phyloP scores from a whole-genome alignment of 1,284 basidiomycete species.

The Gymnopus androsaceus region DNA sequence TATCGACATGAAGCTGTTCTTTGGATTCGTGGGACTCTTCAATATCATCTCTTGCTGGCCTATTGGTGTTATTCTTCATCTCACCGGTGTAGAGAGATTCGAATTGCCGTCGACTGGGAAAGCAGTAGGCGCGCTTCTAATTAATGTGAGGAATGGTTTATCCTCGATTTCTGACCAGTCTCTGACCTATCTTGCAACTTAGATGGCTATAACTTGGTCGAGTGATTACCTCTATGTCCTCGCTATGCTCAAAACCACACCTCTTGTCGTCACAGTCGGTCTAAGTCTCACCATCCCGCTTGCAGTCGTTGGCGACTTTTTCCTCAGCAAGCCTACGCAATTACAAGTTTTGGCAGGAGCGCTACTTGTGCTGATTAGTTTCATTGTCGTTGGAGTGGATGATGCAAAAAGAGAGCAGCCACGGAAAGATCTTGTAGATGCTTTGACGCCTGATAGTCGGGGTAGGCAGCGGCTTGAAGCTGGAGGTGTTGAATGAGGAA shows the following conservation, averaged over 20 bases:
- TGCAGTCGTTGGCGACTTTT: conserved; percentile 79
- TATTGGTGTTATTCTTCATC: conserved; percentile 79
- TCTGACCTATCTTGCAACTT: conserved; percentile 2
- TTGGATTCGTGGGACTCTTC: conserved; percentile 91
- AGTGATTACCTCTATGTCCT: conserved; percentile 88
- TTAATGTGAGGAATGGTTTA: conserved; percentile 63
- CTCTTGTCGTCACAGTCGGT: conserved; percentile 90
- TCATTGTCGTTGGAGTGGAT: conserved; percentile 67
- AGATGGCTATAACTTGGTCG: conserved; percentile 86
- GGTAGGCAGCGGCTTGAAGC: conserved; percentile 8
- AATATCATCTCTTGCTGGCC: conserved; percentile 86
- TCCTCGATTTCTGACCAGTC: not conserved
- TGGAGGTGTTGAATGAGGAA: not conserved
- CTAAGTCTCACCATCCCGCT: conserved; percentile 94
- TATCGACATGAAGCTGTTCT: conserved; percentile 91
- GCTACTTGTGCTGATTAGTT: conserved; percentile 64
- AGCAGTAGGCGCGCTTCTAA: conserved; percentile 66
- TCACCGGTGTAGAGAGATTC: conserved; percentile 75
- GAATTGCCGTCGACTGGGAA: conserved; percentile 66
- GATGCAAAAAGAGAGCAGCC: conserved; percentile 36
- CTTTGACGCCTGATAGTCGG: not conserved
- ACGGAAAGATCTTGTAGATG: not conserved
- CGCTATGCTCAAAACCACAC: conserved; percentile 97
- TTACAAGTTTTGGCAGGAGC: conserved; percentile 67
- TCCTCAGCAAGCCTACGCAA: conserved; percentile 59